A percentile compares a stretch with the other conserved stretches of the same genome.
Evolutionary conservation across 208 protist species (phyloP).

Genomic region (Crithidia sp.): DNA sequence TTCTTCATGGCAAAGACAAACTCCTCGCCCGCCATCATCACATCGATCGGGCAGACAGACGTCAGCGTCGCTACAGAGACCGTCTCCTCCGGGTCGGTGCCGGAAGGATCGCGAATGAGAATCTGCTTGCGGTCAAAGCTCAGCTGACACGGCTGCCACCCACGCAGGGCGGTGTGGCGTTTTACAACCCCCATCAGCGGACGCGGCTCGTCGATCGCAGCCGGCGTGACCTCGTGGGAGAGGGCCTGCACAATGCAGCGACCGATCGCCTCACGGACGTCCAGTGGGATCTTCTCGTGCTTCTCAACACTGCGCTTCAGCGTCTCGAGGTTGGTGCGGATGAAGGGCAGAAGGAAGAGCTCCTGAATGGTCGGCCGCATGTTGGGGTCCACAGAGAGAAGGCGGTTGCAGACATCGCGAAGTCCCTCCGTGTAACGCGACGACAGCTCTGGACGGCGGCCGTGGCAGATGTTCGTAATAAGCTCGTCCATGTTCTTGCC

Average conservation of each 20-base stretch:
- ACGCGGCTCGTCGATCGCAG: constrained; percentile 33
- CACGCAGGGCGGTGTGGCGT: constrained; percentile 70
- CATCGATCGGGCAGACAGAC: constrained; percentile 82
- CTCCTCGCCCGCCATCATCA: constrained; percentile 59
- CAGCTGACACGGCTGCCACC: constrained; percentile 78
- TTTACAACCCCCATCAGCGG: constrained; percentile 50
- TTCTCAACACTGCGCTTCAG: constrained; percentile 76
- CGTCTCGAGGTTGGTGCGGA: constrained; percentile 64
- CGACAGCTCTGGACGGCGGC: constrained; percentile 53
- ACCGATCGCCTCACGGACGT: constrained; percentile 68
- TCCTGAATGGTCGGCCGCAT: constrained; percentile 63
- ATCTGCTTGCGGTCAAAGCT: constrained; percentile 46
- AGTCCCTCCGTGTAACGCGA: constrained; percentile 54
- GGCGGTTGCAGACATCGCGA: constrained; percentile 55
- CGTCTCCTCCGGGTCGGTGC: constrained; percentile 45
- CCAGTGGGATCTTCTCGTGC: constrained; percentile 62
- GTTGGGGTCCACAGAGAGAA: constrained; percentile 67
- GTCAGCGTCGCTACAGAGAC: constrained; percentile 63
- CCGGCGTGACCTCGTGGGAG: constrained; percentile 32
- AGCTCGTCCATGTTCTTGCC: constrained; percentile 86
- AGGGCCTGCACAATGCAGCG: constrained; percentile 66
- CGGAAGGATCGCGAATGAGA: constrained; percentile 40
- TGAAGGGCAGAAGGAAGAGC: constrained; percentile 75
- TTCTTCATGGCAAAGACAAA: constrained; percentile 87
- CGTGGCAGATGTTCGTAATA: constrained; percentile 83